These are phyloP conservation scores for Candida freyschussii DNA, from an alignment of 1,139 yeast species.

Conservation along the genomic window DNA sequence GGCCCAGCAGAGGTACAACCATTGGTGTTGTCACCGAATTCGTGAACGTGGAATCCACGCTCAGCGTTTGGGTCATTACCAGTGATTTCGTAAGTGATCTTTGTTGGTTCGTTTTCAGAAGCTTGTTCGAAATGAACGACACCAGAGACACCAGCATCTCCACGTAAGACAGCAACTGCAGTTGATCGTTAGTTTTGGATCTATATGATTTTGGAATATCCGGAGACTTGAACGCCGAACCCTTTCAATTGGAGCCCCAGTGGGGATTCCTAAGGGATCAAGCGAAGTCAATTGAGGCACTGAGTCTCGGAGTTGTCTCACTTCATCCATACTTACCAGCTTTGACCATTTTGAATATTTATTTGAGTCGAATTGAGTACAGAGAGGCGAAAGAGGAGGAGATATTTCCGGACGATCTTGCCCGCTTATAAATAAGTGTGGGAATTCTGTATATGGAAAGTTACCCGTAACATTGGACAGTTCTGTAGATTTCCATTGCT, in stretches of 20 bases:
- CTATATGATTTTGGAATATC: conserved; percentile 1
- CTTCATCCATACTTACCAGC: conserved; percentile 31
- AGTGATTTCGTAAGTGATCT: conserved; percentile 76
- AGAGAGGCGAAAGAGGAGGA: no score
- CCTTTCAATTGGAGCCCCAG: no score
- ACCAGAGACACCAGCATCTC: conserved; percentile 87
- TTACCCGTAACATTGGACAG: no score
- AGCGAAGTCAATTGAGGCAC: neutral
- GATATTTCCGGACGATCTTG: no score
- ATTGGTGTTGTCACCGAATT: conserved; percentile 97
- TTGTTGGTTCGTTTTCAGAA: conserved; percentile 74
- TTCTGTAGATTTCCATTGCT: no score
- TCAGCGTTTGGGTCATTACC: conserved; percentile 85
- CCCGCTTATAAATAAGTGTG: no score
- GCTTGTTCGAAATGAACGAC: conserved; percentile 80
- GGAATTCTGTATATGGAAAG: no score
- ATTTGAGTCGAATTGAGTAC: no score
- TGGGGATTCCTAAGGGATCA: no score
- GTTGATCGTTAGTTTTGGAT: conserved; percentile 13
- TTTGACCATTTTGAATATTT: conserved; percentile 34
- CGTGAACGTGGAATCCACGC: conserved; percentile 97
- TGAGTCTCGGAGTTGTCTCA: neutral
- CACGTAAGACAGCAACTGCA: conserved; percentile 90
- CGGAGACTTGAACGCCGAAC: no score
- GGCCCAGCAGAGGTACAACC: conserved; percentile 99